These are phyloP conservation scores for Arthrobotrys pseudoclavata DNA, from an alignment of 2,329 filamentous ascomycete genomes.

Conservation along the genomic window DNA sequence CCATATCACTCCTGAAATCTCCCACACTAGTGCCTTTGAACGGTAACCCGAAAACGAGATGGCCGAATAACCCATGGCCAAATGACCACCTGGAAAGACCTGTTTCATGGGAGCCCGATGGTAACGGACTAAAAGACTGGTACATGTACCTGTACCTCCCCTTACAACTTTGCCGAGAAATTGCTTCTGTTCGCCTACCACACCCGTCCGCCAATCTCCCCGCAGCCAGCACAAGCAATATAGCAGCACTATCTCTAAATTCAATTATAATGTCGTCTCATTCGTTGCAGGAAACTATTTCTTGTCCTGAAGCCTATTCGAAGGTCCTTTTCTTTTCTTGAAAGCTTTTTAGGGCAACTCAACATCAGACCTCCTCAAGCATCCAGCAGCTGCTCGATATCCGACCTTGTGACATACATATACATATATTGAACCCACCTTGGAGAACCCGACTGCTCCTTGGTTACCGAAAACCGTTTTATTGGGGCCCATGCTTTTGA, in stretches of 20 bases:
- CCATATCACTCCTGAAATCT: conserved; percentile 60
- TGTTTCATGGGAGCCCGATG: conserved; percentile 60
- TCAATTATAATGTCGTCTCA: conserved; percentile 61
- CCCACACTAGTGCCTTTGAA: conserved; percentile 60
- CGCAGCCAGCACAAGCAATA: conserved; percentile 61
- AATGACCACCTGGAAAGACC: conserved; percentile 60
- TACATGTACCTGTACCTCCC: conserved; percentile 61
- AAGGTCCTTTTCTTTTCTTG: conserved; percentile 52
- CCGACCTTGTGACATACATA: conserved; percentile 40
- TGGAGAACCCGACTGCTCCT: conserved; percentile 37
- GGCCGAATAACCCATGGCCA: conserved; percentile 58
- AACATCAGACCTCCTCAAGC: conserved; percentile 42
- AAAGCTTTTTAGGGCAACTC: conserved; percentile 57
- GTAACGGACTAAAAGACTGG: conserved; percentile 60
- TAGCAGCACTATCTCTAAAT: conserved; percentile 61
- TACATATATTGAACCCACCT: conserved; percentile 42
- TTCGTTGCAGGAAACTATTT: conserved; percentile 57
- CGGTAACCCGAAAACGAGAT: conserved; percentile 60
- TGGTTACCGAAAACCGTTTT: conserved; percentile 45
- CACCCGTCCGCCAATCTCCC: conserved; percentile 60
- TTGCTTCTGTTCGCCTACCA: conserved; percentile 61
- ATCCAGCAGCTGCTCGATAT: conserved; percentile 35
- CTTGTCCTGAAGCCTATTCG: conserved; percentile 58
- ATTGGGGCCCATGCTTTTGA: conserved; percentile 54
- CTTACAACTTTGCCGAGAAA: conserved; percentile 61